These are phyloP conservation scores for Cymbomonas tetramitiformis DNA, from an alignment of 139 green algal genomes.

Conservation along the genomic window DNA sequence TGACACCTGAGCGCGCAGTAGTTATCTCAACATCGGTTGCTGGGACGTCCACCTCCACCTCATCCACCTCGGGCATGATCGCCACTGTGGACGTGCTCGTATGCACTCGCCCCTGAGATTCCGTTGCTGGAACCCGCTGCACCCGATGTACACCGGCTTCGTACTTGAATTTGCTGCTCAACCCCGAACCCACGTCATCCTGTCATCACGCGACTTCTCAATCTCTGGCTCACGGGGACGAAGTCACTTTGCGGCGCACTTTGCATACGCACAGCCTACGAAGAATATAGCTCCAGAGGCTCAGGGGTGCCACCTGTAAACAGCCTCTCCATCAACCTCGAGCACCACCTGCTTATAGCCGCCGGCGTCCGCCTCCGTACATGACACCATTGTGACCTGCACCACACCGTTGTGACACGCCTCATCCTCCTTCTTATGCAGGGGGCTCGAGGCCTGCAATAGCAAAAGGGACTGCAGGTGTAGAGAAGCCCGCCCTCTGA, in stretches of 20 bases:
- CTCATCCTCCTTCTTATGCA: no score
- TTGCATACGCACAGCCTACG: no score
- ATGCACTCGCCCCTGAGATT: slow-evolving; percentile 77
- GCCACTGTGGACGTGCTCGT: slow-evolving; percentile 81
- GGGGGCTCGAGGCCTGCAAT: no score
- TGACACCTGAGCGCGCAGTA: slow-evolving; percentile 70
- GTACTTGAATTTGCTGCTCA: slow-evolving; percentile 80
- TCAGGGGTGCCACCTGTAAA: no score
- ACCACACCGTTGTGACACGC: no score
- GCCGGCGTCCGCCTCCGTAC: slow-evolving; percentile 46
- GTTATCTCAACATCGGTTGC: slow-evolving; percentile 70
- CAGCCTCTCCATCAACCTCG: slow-evolving; percentile 31
- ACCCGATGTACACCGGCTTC: slow-evolving; percentile 93
- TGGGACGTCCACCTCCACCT: slow-evolving; percentile 64
- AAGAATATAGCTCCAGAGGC: no score
- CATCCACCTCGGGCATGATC: slow-evolving; percentile 64
- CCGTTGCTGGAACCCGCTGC: slow-evolving; percentile 86
- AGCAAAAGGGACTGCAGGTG: no score
- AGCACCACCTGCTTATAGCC: slow-evolving; percentile 65
- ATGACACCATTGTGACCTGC: slow-evolving; percentile 11
- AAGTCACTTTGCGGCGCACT: no score
- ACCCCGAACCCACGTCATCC: no score
- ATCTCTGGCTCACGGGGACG: no score
- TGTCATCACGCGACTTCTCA: no score
- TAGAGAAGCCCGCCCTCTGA: no score